phyloP scores from a whole-genome alignment of 164 flowering plant genomes.

The Annona squamosa region DNA sequence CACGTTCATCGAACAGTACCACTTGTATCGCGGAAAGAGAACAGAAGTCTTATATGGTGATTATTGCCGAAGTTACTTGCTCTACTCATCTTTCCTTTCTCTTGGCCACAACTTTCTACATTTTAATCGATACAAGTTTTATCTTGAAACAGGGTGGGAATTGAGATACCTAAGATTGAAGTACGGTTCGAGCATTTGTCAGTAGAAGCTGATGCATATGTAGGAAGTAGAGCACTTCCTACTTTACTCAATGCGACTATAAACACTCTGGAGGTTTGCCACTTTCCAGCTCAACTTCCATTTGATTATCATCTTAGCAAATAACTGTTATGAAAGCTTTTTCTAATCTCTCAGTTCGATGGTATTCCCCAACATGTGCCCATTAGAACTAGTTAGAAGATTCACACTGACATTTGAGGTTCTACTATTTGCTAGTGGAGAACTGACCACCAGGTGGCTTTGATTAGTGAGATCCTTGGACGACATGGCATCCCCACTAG shows the following conservation, averaged over 20 bases:
- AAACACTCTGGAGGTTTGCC: slow-evolving; percentile 44
- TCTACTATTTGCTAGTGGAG: neutral
- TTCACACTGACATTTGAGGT: neutral
- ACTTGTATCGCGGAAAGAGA: neutral
- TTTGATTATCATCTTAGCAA: neutral
- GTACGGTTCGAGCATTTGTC: slow-evolving; percentile 50
- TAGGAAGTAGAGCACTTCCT: slow-evolving; percentile 62
- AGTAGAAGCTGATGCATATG: slow-evolving; percentile 48
- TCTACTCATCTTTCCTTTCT: neutral
- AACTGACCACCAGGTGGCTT: neutral
- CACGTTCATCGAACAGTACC: neutral
- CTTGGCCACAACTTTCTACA: neutral
- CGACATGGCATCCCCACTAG: neutral
- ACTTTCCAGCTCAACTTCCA: neutral
- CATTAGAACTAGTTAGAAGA: neutral
- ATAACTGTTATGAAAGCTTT: neutral
- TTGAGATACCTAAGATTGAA: slow-evolving; percentile 57
- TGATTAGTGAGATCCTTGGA: neutral
- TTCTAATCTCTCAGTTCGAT: neutral
- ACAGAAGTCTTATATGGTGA: neutral
- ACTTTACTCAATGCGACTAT: slow-evolving; percentile 44
- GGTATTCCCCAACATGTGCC: too few species aligned
- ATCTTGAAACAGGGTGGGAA: slow-evolving; percentile 40
- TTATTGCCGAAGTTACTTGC: neutral
- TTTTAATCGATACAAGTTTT: neutral